Evolutionary conservation across 257 asterid genomes (phyloP).

Genomic region (Linaria vulgaris): DNA sequence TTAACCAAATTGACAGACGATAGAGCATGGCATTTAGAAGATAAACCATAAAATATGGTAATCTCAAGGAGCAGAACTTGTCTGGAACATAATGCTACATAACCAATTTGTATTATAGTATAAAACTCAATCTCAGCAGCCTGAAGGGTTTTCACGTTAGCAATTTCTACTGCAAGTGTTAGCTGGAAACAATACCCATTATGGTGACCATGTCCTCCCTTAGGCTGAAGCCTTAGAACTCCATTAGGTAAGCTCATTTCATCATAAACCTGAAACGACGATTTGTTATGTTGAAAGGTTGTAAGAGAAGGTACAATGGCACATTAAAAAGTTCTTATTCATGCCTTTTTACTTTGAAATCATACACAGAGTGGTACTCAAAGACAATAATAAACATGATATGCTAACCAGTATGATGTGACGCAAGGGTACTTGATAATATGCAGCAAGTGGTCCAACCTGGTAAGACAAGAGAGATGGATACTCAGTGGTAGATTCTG

Average conservation of each 20-base stretch:
- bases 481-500: background rate
- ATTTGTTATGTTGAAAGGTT: constrained; percentile 10
- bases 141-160: constrained; percentile 3
- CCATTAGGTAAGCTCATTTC: constrained; percentile 98
- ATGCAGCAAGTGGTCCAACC: constrained; percentile 98
- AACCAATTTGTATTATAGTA: background rate
- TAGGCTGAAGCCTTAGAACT: constrained; percentile 87
- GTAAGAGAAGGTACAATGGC: background rate
- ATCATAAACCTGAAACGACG: constrained; percentile 64
- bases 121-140: constrained; percentile 8
- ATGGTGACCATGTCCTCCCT: constrained; percentile 97
- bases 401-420: constrained; percentile 81
- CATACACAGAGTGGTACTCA: background rate
- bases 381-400: constrained; percentile 18
- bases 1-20: background rate
- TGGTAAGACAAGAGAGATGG: constrained; percentile 26
- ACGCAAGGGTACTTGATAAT: constrained; percentile 93
- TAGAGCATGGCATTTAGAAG: constrained; percentile 1
- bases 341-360: constrained; percentile 2
- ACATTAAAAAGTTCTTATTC: background rate
- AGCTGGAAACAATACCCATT: constrained; percentile 66
- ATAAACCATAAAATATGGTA: background rate
- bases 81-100: background rate
- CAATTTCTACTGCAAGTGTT: constrained; percentile 5
- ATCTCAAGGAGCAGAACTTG: background rate